These are phyloP conservation scores for Mucor mucedo DNA, from an alignment of 371 early-diverging fungal species.

Conservation along the genomic window DNA sequence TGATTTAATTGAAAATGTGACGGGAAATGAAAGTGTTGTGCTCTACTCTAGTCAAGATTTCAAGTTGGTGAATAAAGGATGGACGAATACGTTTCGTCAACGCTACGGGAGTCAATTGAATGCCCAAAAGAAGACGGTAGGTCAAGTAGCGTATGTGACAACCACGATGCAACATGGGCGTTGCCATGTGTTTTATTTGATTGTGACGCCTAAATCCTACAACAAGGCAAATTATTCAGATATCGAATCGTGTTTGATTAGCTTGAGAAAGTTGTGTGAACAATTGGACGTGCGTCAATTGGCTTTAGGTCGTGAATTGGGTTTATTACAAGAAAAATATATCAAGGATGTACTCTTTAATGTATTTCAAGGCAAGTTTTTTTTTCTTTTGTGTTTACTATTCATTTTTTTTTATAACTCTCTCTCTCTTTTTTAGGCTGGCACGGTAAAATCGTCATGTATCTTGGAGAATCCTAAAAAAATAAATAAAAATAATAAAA, in stretches of 20 bases:
- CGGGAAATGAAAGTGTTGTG: constrained; percentile 30
- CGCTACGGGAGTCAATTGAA: constrained; percentile 25
- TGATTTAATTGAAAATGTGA: constrained; percentile 31
- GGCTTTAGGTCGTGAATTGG: constrained; percentile 35
- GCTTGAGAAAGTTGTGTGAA: constrained; percentile 34
- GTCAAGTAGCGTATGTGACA: constrained; percentile 30
- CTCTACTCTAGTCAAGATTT: constrained; percentile 40
- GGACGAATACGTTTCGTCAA: constrained; percentile 29
- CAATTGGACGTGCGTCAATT: constrained; percentile 30
- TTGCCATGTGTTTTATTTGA: constrained; percentile 38
- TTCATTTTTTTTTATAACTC: no score
- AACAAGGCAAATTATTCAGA: constrained; percentile 34
- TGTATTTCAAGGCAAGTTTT: constrained; percentile 34
- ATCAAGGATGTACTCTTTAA: constrained; percentile 37
- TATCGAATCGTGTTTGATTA: constrained; percentile 35
- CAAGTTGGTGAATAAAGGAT: constrained; percentile 34
- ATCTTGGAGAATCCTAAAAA: constrained; percentile 1
- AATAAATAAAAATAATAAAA: background rate
- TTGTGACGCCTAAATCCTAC: constrained; percentile 35
- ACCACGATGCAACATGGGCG: constrained; percentile 10
- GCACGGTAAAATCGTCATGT: constrained; percentile 43
- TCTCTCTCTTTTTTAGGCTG: constrained; percentile 23
- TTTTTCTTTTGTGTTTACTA: background rate
- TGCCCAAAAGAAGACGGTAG: constrained; percentile 38
- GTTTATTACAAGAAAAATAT: constrained; percentile 35